A percentile compares a stretch with the other conserved stretches of the same genome.
phyloP scores from a whole-genome alignment of 2,329 filamentous ascomycete species.

The Bipolaris zeicola region DNA sequence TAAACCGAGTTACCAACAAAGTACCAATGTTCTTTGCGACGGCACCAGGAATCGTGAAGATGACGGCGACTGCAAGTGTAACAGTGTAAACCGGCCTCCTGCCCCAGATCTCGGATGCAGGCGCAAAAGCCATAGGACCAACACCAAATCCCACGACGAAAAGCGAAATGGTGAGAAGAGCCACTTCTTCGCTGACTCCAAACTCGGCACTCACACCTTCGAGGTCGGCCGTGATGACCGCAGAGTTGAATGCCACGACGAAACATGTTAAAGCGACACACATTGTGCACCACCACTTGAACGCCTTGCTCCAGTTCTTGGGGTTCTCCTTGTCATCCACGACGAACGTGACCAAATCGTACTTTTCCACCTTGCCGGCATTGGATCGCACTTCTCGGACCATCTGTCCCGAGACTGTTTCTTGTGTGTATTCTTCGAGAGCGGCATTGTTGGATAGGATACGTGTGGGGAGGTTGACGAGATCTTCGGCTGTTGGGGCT shows the following conservation, averaged over 20 bases:
- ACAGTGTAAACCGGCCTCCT: conserved; percentile 72
- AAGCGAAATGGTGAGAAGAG: conserved; percentile 72
- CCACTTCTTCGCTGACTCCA: conserved; percentile 71
- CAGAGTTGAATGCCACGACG: conserved; percentile 60
- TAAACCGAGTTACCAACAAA: conserved; percentile 74
- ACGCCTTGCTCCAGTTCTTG: conserved; percentile 81
- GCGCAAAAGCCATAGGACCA: conserved; percentile 80
- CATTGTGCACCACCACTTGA: conserved; percentile 83
- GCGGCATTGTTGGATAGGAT: conserved; percentile 62
- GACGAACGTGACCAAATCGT: conserved; percentile 72
- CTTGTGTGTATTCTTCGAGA: conserved; percentile 69
- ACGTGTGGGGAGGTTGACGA: conserved; percentile 67
- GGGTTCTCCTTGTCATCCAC: conserved; percentile 76
- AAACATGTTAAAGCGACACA: conserved; percentile 68
- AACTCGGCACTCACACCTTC: conserved; percentile 68
- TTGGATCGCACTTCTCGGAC: conserved; percentile 62
- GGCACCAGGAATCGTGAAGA: conserved; percentile 82
- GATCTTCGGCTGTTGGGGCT: conserved; percentile 47
- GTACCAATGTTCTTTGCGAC: conserved; percentile 77
- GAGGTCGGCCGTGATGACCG: conserved; percentile 79
- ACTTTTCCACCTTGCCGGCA: conserved; percentile 55
- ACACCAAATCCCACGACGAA: conserved; percentile 85
- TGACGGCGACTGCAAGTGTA: conserved; percentile 71
- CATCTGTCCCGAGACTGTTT: conserved; percentile 67
- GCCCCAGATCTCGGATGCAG: conserved; percentile 76